Evolutionary conservation across 2,329 filamentous ascomycete species (phyloP), one percentile per base, ranked within the genome.

Genomic region (Aspergillus sergii): DNA sequence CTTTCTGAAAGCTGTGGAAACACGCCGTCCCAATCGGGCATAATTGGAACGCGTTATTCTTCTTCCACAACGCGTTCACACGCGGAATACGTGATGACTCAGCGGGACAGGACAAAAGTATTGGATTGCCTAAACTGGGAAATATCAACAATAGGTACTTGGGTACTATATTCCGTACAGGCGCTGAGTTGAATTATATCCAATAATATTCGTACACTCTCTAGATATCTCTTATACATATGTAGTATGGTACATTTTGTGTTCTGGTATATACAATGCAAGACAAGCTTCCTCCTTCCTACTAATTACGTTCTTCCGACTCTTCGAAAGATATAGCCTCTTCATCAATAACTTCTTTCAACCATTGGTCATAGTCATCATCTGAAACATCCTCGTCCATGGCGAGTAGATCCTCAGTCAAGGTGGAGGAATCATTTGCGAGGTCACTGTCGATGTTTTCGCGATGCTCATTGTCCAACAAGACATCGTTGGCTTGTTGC

Each of bases 11-110:
- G 45, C 62, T 58, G 56, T 48, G 46, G 48, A 46, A 62, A 68
- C 70, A 67, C 71, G 73, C 56, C 60, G 54, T 69, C 74, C 72
- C 61, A 65, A 77, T 75, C 58, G 32, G 75, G 75, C 64, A 75
- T 65, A 73, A 76, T 77, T 77, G 67, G 51, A 69, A 71, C 74
- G 74, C 74, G 75, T 72, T 56, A 11, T 32, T 23, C 16, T 6
- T 12, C 51, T 19, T 4, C 16, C 30, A 23, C 43, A 45, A 64
- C 58, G 61, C 64, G 63, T 55, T 26, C 10, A 9, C 23, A 65
- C 64, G 65, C 62, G 66, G 60, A 26, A 61, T 62, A 64, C 11
- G 8, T 21, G 65, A 23, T 57, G 64, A 55, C 51, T 55, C 32
- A 55, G 51, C 51, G 10, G 2, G 11, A 19, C 16, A 26, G 10